Conservation (phyloP, 2,329 filamentous ascomycete genomes). For the Cryphonectria naterciae region DNA sequence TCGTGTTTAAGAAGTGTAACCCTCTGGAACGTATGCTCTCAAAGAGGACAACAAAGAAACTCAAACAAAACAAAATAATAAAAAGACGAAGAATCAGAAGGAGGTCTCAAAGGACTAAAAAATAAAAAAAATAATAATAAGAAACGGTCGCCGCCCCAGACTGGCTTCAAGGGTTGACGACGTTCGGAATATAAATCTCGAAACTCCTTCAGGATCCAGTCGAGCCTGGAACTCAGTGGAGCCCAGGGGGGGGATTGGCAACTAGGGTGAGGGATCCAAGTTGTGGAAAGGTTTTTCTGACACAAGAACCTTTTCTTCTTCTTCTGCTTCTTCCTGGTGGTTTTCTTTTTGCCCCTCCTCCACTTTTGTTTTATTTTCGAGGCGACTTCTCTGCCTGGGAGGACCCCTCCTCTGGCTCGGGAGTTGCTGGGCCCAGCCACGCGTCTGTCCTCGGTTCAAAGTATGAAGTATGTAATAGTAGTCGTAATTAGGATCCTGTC, state of each 20-base stretch:
- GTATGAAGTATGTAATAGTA: too few species aligned
- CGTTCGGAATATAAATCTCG: slow-evolving; percentile 4
- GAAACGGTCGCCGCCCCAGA: background rate
- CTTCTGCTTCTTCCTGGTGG: background rate
- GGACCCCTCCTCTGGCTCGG: background rate
- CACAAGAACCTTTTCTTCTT: slow-evolving; percentile 10
- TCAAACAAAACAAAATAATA: background rate
- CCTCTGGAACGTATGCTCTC: background rate
- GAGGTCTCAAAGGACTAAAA: background rate
- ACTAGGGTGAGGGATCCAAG: background rate
- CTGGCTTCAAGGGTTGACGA: background rate
- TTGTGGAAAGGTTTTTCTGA: slow-evolving; percentile 4
- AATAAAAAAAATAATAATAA: background rate
- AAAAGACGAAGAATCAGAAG: background rate
- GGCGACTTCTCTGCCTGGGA: background rate
- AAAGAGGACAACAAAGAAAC: background rate
- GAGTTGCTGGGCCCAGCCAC: background rate
- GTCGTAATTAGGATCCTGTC: background rate
- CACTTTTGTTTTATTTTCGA: background rate
- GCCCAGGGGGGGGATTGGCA: background rate
- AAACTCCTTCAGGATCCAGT: slow-evolving; percentile 1
- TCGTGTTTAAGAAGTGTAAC: background rate
- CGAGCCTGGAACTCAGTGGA: background rate
- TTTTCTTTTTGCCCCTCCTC: background rate
- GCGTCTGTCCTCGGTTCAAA: background rate